Evolutionary conservation across 352 stramenopile species (phyloP), one percentile per base, ranked within the genome.

Genomic region (Phytophthora nicotianae): DNA sequence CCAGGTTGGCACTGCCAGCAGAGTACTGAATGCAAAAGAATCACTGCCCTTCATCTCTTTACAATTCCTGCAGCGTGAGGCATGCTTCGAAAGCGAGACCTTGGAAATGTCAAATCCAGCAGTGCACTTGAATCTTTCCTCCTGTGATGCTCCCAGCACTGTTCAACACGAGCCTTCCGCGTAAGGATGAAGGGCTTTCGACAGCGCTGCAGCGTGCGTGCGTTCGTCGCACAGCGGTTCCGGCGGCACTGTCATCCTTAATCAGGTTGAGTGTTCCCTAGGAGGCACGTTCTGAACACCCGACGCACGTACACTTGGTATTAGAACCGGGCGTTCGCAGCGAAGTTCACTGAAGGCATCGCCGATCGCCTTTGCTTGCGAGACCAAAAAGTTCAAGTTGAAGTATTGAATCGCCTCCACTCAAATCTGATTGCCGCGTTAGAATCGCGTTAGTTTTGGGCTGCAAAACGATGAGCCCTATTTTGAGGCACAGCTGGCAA

Each of bases 321-420:
- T n/a, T n/a, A n/a, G n/a, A n/a, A n/a, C n/a, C n/a, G n/a, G n/a
- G n/a, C n/a, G n/a, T n/a, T n/a, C n/a, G n/a, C n/a, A n/a, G n/a
- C n/a, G n/a, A n/a, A n/a, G n/a, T 29, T 29, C 24, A 27, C 3
- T 6, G 24, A 27, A 27, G 24, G 24, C 35, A n/a, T n/a, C n/a
- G 35, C 5, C 35, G 13, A 20, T 42, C 35, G 35, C 11, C 23
- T 60, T 60, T 66, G 58, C 41, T 48, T 65, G 32, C 33, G 26
- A 21, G 21, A 50, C 17, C 35, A 45, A 68, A 47, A 51, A 35
- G 33, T 68, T 68, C 59, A 68, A 68, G 19, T 68, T 68, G 43
- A 68, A 68, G 59, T 47, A 26, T 57, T 51, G 50, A 68, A 68
- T 24, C 59, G 51, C 59, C 23, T 62, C 59, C 51, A 68, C 59